Evolutionary conservation across 208 protist genomes (phyloP).

Genomic region (Porcisia deanei): DNA sequence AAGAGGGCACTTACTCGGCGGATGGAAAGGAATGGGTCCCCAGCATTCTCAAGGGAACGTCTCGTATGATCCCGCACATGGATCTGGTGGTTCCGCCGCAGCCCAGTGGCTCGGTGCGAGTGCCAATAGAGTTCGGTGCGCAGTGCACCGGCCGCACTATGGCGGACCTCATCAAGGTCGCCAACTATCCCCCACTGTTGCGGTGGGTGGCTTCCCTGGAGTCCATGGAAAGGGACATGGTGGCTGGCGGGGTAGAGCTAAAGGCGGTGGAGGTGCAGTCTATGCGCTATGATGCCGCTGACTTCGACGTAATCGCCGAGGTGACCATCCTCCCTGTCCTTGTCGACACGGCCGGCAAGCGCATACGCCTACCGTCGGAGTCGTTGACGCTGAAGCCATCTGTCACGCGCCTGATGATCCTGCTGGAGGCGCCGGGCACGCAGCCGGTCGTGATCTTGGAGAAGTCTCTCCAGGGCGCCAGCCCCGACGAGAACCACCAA

Average conservation of each 20-base stretch:
- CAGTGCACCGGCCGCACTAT: conserved; percentile 61
- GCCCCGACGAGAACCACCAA: conserved; percentile 36
- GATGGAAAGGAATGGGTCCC: conserved; percentile 61
- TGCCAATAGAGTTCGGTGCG: conserved; percentile 69
- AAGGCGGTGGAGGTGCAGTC: conserved; percentile 53
- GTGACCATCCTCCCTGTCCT: conserved; percentile 64
- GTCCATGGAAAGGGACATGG: conserved; percentile 6
- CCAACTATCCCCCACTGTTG: conserved; percentile 79
- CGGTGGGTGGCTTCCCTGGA: conserved; percentile 62
- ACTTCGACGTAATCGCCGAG: conserved; percentile 43
- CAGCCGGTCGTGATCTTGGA: conserved; percentile 67
- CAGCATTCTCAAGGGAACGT: conserved; percentile 56
- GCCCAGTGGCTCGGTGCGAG: conserved; percentile 42
- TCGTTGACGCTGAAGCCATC: conserved; percentile 58
- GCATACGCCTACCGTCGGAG: conserved; percentile 46
- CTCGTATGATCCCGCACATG: conserved; percentile 55
- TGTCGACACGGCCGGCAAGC: conserved; percentile 40
- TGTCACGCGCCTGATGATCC: conserved; percentile 64
- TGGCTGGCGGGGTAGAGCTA: conserved; percentile 37
- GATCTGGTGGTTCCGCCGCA: conserved; percentile 64
- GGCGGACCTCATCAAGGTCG: conserved; percentile 73
- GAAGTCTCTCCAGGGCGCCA: conserved; percentile 39
- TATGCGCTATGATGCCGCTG: conserved; percentile 49
- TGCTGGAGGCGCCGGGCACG: conserved; percentile 40
- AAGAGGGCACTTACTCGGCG: conserved; percentile 72